Evolutionary conservation across 2,329 filamentous ascomycete genomes (phyloP).

Genomic region (Arthrocladium fulminans): DNA sequence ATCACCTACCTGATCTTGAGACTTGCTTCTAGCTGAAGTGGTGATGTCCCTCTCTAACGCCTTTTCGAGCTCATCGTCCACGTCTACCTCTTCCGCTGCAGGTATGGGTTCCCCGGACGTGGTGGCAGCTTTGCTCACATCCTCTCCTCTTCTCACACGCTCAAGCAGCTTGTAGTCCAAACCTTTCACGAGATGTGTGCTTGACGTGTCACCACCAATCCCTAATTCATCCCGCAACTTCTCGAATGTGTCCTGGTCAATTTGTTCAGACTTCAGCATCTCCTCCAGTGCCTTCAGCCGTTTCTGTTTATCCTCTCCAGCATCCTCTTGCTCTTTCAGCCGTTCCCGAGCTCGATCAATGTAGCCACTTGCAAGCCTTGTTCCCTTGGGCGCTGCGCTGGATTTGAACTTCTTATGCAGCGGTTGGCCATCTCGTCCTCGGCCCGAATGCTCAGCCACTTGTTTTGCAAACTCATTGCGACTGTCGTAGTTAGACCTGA

Average conservation of each 20-base stretch:
- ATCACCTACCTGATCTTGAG: conserved; percentile 15
- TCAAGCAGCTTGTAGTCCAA: conserved; percentile 68
- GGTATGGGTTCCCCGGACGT: conserved; percentile 27
- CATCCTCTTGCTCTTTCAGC: conserved; percentile 44
- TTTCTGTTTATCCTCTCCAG: conserved; percentile 51
- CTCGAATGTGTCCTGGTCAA: conserved; percentile 71
- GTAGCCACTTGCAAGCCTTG: conserved; percentile 71
- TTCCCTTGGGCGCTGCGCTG: conserved; percentile 68
- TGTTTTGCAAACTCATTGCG: conserved; percentile 72
- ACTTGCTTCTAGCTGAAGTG: conserved; percentile 16
- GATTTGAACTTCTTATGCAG: conserved; percentile 67
- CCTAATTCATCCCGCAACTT: conserved; percentile 63
- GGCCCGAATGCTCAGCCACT: conserved; percentile 61
- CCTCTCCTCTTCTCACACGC: conserved; percentile 38
- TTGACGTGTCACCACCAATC: conserved; percentile 67
- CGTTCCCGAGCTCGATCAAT: conserved; percentile 63
- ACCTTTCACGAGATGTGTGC: conserved; percentile 84
- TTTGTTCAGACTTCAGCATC: conserved; percentile 71
- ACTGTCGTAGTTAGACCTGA: conserved; percentile 51
- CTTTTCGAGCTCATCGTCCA: conserved; percentile 54
- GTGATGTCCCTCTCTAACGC: conserved; percentile 31
- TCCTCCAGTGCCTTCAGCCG: conserved; percentile 73
- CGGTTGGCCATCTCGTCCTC: conserved; percentile 42
- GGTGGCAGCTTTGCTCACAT: conserved; percentile 40
- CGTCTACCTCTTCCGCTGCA: conserved; percentile 32